Base-by-base conservation (phyloP, 176 grass and related monocot genomes). In the Puccinellia tenuiflora region DNA sequence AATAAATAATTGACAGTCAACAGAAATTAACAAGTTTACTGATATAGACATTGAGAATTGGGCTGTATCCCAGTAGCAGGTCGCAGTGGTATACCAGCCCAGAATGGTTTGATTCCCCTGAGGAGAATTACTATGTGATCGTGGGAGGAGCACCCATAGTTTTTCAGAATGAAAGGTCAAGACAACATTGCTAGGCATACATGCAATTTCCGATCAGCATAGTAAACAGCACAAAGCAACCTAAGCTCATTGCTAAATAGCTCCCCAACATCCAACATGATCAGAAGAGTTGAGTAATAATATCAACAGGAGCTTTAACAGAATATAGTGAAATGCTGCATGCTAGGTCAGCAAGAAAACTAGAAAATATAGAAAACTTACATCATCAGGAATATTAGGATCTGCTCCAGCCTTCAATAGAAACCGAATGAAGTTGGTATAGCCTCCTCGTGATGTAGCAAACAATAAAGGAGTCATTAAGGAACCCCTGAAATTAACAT, bases 371-470 rank as follows among this genome's bases (percentile, higher is more conserved):
- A 57, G 29, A 65, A 80, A 18, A 61, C 71, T 48, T 90, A 86
- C 83, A 77, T 85, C 60, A 86, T 85, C 63, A 0, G 63, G 70
- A 77, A 82, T 18, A 85, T 89, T 85, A 40, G 87, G 77, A 52
- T 87, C 42, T 70, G 79, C 62, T 37, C 85, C 85, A 77, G 72
- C 80, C 64, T 83, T 83, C 18, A 85, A 20, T 13, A 89, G 63
- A 50, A 85, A 70, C 30, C 3, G 5, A 50, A 89, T 45, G 25
- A 77, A 76, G 9, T 85, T 21, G 54, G 78, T 89, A 50, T 62
- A 82, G 9, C 83, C 83, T 50, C 78, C 78, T 9, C 18, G 1
- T 5, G 3, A 15, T 22, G 73, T 71, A 78, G 80, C 73, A n/a
- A 83, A 69, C 22, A 63, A 13, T 22, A 88, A 53, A 48, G 86